Conservation (phyloP, 768 basidiomycete species). For the Russula olivacea region DNA sequence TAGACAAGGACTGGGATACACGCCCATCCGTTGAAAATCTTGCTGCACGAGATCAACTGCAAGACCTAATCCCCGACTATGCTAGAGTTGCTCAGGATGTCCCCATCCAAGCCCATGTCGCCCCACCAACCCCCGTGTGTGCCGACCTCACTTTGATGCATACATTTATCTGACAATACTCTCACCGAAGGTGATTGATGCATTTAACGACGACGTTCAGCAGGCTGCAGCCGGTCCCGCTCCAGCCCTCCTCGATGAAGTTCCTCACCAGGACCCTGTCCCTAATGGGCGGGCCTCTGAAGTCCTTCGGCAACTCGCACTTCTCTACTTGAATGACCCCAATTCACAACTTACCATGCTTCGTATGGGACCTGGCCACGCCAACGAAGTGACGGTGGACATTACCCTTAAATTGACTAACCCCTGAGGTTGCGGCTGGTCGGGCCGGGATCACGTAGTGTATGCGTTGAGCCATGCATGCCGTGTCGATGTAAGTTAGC, state of each 20-base stretch:
- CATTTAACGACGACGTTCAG: not conserved
- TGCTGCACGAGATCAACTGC: too few relatives aligned
- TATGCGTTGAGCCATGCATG: too few relatives aligned
- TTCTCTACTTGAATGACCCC: not conserved
- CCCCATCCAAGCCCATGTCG: not conserved
- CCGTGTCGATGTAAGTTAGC: too few relatives aligned
- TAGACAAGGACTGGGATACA: too few relatives aligned
- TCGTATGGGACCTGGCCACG: not conserved
- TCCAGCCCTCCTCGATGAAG: not conserved
- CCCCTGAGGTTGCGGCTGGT: not conserved
- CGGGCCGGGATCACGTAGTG: too few relatives aligned
- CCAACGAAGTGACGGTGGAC: not conserved
- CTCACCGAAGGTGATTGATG: not conserved
- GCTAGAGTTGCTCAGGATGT: not conserved
- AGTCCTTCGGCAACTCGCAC: not conserved
- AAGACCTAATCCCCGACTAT: not conserved
- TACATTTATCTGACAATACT: not conserved
- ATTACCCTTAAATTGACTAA: not conserved
- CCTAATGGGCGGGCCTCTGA: not conserved
- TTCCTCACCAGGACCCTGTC: not conserved
- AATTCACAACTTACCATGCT: not conserved
- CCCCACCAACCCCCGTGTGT: not conserved
- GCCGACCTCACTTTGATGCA: not conserved
- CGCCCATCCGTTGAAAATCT: too few relatives aligned
- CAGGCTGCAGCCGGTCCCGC: not conserved